Conservation (phyloP, 345 rosid species). For the Angophora floribunda region DNA sequence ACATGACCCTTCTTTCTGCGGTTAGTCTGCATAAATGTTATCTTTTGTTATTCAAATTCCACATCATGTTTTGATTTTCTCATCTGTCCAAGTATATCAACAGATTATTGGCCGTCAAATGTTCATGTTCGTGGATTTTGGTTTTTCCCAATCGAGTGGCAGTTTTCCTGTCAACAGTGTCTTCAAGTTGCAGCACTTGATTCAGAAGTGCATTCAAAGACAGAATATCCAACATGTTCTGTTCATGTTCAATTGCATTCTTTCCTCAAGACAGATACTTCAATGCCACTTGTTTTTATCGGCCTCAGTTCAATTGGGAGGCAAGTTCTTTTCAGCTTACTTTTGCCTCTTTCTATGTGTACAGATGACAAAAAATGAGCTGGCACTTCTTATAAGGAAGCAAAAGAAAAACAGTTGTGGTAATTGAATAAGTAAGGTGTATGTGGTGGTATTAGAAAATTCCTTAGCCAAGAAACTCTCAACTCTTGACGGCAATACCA, state of each 20-base stretch:
- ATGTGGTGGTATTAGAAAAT: not conserved
- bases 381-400: not conserved
- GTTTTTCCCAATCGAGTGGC: slow-evolving; percentile 80
- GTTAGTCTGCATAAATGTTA: not conserved
- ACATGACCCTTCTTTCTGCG: not conserved
- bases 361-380: not conserved
- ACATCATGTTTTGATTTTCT: not conserved
- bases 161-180: slow-evolving; percentile 71
- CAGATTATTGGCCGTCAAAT: slow-evolving; percentile 87
- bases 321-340: slow-evolving; percentile 18
- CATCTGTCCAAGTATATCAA: slow-evolving; percentile 1
- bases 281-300: slow-evolving; percentile 45
- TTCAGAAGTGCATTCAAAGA: slow-evolving; percentile 7
- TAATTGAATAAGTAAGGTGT: not conserved
- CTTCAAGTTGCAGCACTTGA: slow-evolving; percentile 23
- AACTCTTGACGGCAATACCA: not conserved
- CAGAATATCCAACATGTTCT: slow-evolving; percentile 31
- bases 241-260: slow-evolving; percentile 45
- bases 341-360: not conserved
- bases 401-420: not conserved
- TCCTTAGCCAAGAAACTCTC: not conserved
- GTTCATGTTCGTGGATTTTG: slow-evolving; percentile 76
- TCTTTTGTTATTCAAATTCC: not conserved
- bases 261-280: slow-evolving; percentile 32
- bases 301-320: slow-evolving; percentile 84